Evolutionary conservation across 129 eudicot species (phyloP), one percentile per base, ranked within the genome.

Genomic region (Escallonia rubra): DNA sequence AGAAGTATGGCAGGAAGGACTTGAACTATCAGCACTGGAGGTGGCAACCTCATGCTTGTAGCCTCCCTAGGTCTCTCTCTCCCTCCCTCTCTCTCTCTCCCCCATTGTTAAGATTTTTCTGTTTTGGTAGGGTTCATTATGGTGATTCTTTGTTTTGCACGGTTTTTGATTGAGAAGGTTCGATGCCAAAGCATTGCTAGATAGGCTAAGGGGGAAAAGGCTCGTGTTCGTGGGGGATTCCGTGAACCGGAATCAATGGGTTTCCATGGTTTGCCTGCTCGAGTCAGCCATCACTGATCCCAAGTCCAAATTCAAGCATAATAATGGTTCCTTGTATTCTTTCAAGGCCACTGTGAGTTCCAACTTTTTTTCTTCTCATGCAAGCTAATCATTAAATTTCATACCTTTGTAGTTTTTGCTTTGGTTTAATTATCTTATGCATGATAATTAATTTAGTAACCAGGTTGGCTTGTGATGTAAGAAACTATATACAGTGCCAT

Each of bases 181-280:
- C 74, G 81, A 81, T 64, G 90, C 83, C 78, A 86, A 86, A 65
- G 78, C 74, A 74, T 63, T 90, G 67, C 60, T 86, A 68, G 86
- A 90, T 78, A 83, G 68, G 67, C 69, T 90, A 67, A 90, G 96
- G 81, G 81, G 81, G 71, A 89, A 83, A 66, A 83, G 94, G 66
- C 75, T 89, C 63, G 85, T 89, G 50, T 90, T 78, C 64, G 95
- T 90, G 42, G 96, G 96, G 6, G 96, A 90, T 79, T 90, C 96
- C 8, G 34, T 90, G 61, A 90, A 86, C 72, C 81, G 96, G 69
- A 84, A 84, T 7, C 96, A 90, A 73, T 90, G 96, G 96, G 85
- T 83, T n/a, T 90, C 96, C 11, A 86, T 90, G 96, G 88, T 90
- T 48, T 90, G 96, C 72, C 70, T 90, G 16, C 65, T 86, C 16